Conservation (phyloP, 2,329 filamentous ascomycete species). For the Lasiodiplodia sp. region DNA sequence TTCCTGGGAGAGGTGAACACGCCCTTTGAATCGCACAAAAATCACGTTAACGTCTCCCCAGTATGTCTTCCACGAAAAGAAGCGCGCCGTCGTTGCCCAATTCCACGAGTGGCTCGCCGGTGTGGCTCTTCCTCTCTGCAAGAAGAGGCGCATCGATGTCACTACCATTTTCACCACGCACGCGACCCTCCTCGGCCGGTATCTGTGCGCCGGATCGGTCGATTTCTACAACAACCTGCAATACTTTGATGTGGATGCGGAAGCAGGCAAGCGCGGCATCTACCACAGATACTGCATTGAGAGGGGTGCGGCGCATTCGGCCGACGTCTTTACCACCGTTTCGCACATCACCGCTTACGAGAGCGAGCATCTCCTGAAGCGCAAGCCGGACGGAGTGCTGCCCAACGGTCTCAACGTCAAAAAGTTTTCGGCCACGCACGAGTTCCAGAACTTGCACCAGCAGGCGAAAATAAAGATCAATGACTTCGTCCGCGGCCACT, state of each 20-base stretch:
- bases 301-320: slow-evolving; percentile 86
- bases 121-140: slow-evolving; percentile 88
- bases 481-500: slow-evolving; percentile 96
- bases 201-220: slow-evolving; percentile 95
- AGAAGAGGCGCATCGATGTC: slow-evolving; percentile 92
- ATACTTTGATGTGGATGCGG: slow-evolving; percentile 93
- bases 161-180: slow-evolving; percentile 99
- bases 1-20: slow-evolving; percentile 87
- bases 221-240: slow-evolving; percentile 99
- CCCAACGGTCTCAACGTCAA: slow-evolving; percentile 98
- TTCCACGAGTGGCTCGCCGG: slow-evolving; percentile 99
- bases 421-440: slow-evolving; percentile 97
- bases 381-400: slow-evolving; percentile 94
- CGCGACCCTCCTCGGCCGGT: slow-evolving; percentile 91
- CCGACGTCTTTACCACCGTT: slow-evolving; percentile 97
- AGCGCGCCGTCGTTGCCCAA: slow-evolving; percentile 91
- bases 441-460: slow-evolving; percentile 98
- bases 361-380: slow-evolving; percentile 95
- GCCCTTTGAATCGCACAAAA: slow-evolving; percentile 35
- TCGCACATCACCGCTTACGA: slow-evolving; percentile 99
- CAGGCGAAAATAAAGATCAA: slow-evolving; percentile 98
- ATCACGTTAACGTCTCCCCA: slow-evolving; percentile 48
- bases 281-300: slow-evolving; percentile 99
- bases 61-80: slow-evolving; percentile 94
- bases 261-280: slow-evolving; percentile 96